Percentiles rank a stretch among this genome's conserved stretches.
phyloP scores from a whole-genome alignment of 2,329 filamentous ascomycete genomes.

The Apiospora malaysiana region DNA sequence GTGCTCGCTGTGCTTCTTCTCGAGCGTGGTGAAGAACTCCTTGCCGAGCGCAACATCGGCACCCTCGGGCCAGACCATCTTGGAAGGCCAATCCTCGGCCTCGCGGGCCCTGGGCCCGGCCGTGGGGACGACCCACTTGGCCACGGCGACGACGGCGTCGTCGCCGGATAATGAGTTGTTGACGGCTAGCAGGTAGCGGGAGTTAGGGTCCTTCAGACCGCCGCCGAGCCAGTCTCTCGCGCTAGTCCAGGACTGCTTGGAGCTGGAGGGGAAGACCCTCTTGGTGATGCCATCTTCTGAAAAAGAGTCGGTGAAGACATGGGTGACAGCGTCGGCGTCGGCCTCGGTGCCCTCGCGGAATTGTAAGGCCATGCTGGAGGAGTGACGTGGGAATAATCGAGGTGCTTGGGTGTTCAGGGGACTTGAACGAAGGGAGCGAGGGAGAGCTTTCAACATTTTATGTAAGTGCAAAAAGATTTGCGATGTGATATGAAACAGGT shows the following conservation, averaged over 20 bases:
- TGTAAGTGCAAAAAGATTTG: no score
- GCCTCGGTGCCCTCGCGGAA: conserved; percentile 29
- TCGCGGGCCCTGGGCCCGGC: neutral
- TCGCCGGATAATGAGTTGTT: neutral
- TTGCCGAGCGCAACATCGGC: neutral
- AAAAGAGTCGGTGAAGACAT: conserved; percentile 31
- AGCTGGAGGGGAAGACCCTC: conserved; percentile 23
- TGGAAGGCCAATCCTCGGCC: neutral
- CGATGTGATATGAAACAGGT: neutral
- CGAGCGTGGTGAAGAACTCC: conserved; percentile 48
- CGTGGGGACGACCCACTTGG: conserved; percentile 2
- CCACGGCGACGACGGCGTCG: neutral
- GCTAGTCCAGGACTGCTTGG: conserved; percentile 19
- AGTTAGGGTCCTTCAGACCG: conserved; percentile 25
- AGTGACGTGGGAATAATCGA: neutral
- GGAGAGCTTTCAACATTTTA: neutral
- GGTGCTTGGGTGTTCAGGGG: neutral
- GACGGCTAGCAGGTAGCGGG: conserved; percentile 5
- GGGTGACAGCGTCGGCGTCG: conserved; percentile 28
- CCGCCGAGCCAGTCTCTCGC: conserved; percentile 22
- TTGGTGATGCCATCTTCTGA: conserved; percentile 26
- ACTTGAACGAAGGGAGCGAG: neutral
- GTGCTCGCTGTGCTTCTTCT: conserved; percentile 41
- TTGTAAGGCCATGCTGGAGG: conserved; percentile 14
- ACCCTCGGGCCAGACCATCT: neutral